Conservation (phyloP, 768 basidiomycete species). For the Leccinum obscurum region DNA sequence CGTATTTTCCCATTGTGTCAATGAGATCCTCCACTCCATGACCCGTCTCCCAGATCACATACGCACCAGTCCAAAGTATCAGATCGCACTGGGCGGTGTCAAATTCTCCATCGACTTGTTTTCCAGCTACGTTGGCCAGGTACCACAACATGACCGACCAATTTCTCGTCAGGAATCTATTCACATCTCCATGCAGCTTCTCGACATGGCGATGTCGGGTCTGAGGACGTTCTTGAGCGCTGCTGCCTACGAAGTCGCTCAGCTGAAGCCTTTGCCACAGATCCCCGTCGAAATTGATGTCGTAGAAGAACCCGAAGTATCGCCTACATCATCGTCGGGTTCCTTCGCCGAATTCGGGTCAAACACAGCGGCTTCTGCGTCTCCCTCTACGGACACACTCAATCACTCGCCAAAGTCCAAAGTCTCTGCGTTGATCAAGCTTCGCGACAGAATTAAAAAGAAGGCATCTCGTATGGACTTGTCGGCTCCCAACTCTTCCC, state of each 20-base stretch:
- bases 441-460: constrained; percentile 11
- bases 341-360: constrained; percentile 8
- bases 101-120: constrained; percentile 26
- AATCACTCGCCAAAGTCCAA: constrained; percentile 11
- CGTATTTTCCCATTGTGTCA: constrained; percentile 26
- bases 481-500: constrained; percentile 5
- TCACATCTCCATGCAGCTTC: constrained; percentile 22
- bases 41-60: constrained; percentile 22
- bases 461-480: constrained; percentile 6
- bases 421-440: constrained; percentile 17
- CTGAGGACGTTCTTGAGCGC: constrained; percentile 34
- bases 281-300: constrained; percentile 14
- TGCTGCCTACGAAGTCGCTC: constrained; percentile 30
- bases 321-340: not conserved
- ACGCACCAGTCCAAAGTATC: constrained; percentile 22
- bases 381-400: constrained; percentile 5
- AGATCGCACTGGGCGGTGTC: constrained; percentile 22
- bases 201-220: constrained; percentile 33
- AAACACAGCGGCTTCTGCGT: not conserved
- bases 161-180: constrained; percentile 14
- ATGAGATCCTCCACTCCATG: constrained; percentile 31
- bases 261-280: constrained; percentile 29
- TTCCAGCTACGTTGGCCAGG: constrained; percentile 18
- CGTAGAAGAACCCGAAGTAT: constrained; percentile 2
- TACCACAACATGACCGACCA: constrained; percentile 5